Percentiles rank a stretch among this genome's conserved stretches.
Evolutionary conservation across 306 rosid genomes (phyloP).

Genomic region (Medicago lupulina): DNA sequence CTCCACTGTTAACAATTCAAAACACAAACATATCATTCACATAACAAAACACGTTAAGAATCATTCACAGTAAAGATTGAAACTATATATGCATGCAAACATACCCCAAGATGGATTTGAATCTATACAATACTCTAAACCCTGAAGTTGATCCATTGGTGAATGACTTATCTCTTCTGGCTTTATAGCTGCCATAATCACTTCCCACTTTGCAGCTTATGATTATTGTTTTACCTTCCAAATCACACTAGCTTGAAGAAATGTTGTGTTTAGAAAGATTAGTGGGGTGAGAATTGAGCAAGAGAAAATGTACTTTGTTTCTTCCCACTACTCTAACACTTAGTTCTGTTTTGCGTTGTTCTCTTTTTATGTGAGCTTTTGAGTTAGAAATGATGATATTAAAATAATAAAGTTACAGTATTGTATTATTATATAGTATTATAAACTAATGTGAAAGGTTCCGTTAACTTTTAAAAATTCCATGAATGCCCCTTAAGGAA

Average conservation of each 20-base stretch:
- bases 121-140: conserved; percentile 95
- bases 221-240: conserved; percentile 20
- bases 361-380: conserved; percentile 42
- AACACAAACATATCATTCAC: conserved; percentile 18
- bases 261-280: neutral
- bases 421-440: neutral
- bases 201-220: conserved; percentile 40
- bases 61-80: neutral
- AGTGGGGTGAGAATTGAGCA: conserved; percentile 20
- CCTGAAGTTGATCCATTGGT: conserved; percentile 98
- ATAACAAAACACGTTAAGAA: conserved; percentile 25
- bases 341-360: neutral
- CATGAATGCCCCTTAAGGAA: conserved; percentile 74
- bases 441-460: conserved; percentile 42
- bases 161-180: conserved; percentile 86
- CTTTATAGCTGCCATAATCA: conserved; percentile 78
- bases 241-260: conserved; percentile 45
- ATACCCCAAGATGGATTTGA: conserved; percentile 99
- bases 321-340: conserved; percentile 47
- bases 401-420: neutral
- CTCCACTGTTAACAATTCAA: conserved; percentile 69
- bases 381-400: conserved; percentile 22
- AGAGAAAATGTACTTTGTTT: conserved; percentile 26
- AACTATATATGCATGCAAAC: conserved; percentile 16
- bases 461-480: conserved; percentile 69